Conservation (phyloP, 1,284 basidiomycete genomes). For the Thelephora terrestris region DNA sequence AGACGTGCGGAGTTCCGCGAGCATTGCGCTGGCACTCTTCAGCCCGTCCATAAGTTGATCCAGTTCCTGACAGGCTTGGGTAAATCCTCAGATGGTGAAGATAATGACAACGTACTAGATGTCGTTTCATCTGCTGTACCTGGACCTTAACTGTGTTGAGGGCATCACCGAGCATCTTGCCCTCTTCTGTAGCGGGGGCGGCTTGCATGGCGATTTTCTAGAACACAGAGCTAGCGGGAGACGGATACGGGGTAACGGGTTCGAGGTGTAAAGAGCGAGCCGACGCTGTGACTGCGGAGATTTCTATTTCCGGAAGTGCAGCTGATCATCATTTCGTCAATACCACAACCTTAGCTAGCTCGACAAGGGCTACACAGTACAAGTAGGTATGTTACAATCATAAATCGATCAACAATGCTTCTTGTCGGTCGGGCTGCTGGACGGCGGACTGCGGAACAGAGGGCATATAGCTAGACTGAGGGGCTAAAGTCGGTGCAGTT, state of each 20-base stretch:
- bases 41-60: conserved; percentile 97
- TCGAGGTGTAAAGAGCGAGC: neutral
- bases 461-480: conserved; percentile 43
- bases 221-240: neutral
- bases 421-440: conserved; percentile 64
- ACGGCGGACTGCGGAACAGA: conserved; percentile 33
- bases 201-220: neutral
- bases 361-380: too few species aligned
- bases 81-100: neutral
- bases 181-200: conserved; percentile 44
- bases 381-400: conserved; percentile 17
- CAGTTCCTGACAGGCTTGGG: conserved; percentile 48
- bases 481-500: conserved; percentile 52
- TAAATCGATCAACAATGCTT: conserved; percentile 76
- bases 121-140: conserved; percentile 87
- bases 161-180: conserved; percentile 74
- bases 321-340: too few species aligned
- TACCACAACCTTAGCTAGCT: too few species aligned
- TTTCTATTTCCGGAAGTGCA: too few species aligned
- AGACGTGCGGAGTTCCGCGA: conserved; percentile 87
- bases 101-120: conserved; percentile 52
- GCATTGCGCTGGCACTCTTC: conserved; percentile 91
- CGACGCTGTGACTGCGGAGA: neutral
- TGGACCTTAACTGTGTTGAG: conserved; percentile 86
- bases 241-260: neutral